Evolutionary conservation across 2,329 filamentous ascomycete genomes (phyloP), one percentile per base, ranked within the genome.

Genomic region (Sclerotinia sclerotiorum): DNA sequence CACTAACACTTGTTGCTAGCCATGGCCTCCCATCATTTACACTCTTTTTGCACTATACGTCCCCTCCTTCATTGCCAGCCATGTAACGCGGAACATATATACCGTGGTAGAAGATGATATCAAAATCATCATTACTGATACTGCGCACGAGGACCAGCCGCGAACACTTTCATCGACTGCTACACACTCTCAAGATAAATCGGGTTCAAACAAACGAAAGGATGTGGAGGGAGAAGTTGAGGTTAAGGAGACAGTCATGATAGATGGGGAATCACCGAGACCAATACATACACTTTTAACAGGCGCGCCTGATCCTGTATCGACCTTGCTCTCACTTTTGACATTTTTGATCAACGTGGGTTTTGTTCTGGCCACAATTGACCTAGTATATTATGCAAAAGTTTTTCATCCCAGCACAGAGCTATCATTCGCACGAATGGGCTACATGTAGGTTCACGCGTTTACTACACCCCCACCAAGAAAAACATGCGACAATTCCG

Each of bases 391-490:
- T 76, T 87, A 91, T 27, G 90, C 90, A 2, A 87, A 87, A 15
- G 78, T 89, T 69, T 85, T 90, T 46, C 84, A 97, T 78, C 88
- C 90, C 5, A 88, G 84, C 35, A 81, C 91, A 39, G 88, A 96
- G 72, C 82, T 97, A 15, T 92, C 93, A 0, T 97, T 99, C 78
- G 91, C 92, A 52, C 87, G 95, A 11, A 82, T 97, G 21, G 95
- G 95, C 35, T 94, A 94, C 77, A 90, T 98, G 65, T 68, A 68
- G n/a, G 65, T 68, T 29, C 15, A 35, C 24, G 39, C 39, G 19
- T 39, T 32, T 29, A 48, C 19, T 15, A 5, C 11, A 39, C 19
- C 19, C 13, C 35, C n/a, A 42, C 39, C 39, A 42, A 42, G 15
- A 42, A 42, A 42, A 15, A 44, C 48, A 63, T 15, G 32, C 60